These are phyloP conservation scores for Cystobasidiopsis lactophilus DNA, from an alignment of 768 basidiomycete species.

Conservation along the genomic window DNA sequence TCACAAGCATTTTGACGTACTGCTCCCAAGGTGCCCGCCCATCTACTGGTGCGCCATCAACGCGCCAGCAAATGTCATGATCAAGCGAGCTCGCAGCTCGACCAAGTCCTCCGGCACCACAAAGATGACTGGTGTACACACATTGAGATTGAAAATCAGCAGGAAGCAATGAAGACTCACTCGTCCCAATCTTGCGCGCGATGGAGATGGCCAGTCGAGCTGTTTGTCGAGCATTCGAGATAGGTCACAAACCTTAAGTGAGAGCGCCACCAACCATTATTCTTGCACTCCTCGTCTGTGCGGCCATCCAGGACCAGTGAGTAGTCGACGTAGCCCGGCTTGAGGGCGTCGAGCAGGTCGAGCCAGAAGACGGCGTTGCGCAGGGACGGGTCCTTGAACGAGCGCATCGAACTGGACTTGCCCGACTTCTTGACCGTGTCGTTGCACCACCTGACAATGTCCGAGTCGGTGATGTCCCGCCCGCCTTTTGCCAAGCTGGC, in stretches of 20 bases:
- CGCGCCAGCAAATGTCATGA: conserved; percentile 66
- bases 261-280: conserved; percentile 43
- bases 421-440: conserved; percentile 44
- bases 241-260: background rate
- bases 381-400: conserved; percentile 80
- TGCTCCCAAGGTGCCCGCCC: too few relatives aligned
- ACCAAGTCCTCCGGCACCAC: conserved; percentile 92
- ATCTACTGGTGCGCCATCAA: too few relatives aligned
- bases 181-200: conserved; percentile 60
- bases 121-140: too few relatives aligned
- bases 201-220: conserved; percentile 96
- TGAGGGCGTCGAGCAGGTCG: conserved; percentile 69
- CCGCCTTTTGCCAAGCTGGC: conserved; percentile 45
- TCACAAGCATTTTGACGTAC: too few relatives aligned
- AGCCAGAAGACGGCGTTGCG: conserved; percentile 82
- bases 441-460: conserved; percentile 94
- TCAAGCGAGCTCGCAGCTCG: conserved; percentile 71
- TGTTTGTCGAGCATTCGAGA: conserved; percentile 22
- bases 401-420: conserved; percentile 42
- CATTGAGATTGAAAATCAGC: conserved; percentile 31
- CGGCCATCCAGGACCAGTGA: conserved; percentile 37
- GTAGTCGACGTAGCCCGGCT: conserved; percentile 89
- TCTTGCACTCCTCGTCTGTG: conserved; percentile 64
- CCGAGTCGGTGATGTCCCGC: conserved; percentile 65
- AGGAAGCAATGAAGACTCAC: background rate